Evolutionary conservation across 148 eudicot species (phyloP), one percentile per base, ranked within the genome.

Genomic region (Persicaria maculosa): DNA sequence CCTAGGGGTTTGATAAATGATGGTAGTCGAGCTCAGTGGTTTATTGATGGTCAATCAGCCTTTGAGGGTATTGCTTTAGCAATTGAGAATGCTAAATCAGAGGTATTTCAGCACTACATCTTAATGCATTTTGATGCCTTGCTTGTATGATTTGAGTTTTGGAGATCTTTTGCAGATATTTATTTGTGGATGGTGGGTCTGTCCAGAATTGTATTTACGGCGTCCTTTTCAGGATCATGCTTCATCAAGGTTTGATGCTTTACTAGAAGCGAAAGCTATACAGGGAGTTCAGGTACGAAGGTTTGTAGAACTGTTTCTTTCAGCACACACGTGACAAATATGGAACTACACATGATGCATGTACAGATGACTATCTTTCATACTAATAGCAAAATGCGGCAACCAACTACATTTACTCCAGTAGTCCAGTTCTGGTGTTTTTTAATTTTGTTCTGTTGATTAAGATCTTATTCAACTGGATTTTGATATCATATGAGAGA

Each of bases 111-210:
- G 43, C 76, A 58, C 72, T 65, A 36, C 61, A 47, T 77, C 53
- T 20, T 77, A 47, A 70, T 10, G 72, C 67, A 74, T 78, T 45
- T 78, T 74, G 4, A 31, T 71, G 19, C 12, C 19, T 62, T 47
- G 54, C 68, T 70, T 17, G 57, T 43, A 40, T 40, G 74, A 71
- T 68, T 19, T 74, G 19, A 47, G 55, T 65, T 15, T 83, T 76
- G 72, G 25, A 20, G 61, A 71, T 70, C 68, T 62, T 48, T 55
- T 83, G 86, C 95, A 93, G 98, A 89, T 93, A 74, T 93, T 83
- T 86, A 93, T 93, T 64, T 93, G 97, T 86, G 98, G 97, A 74
- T 93, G 98, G 98, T 93, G 98, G 98, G 79, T 93, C 77, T 93
- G 98, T 85, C 98, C 98, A 75, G 98, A 93, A 80, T 81, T 93